These are phyloP conservation scores for Arbutus unedo DNA, from an alignment of 148 eudicot species.

Conservation along the genomic window DNA sequence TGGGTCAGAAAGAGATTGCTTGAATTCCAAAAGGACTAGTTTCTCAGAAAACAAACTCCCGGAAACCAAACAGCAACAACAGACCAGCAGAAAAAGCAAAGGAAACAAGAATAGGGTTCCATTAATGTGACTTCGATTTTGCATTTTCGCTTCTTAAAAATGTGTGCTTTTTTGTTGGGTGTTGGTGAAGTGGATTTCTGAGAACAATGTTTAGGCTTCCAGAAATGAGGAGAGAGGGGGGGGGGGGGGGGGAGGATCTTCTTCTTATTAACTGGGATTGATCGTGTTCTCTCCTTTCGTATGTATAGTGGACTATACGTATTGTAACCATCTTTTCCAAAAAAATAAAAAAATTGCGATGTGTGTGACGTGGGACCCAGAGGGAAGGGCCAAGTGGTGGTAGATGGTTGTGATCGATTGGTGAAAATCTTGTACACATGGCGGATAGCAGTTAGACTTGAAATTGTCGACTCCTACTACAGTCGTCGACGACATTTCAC, in stretches of 20 bases:
- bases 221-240: background rate
- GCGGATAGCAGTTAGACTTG: background rate
- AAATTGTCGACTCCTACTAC: background rate
- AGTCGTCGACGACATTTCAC: background rate
- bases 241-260: background rate
- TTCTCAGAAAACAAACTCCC: conserved; percentile 21
- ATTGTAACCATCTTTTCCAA: background rate
- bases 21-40: conserved; percentile 28
- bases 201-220: background rate
- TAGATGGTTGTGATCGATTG: too few species aligned
- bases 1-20: conserved; percentile 46
- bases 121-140: background rate
- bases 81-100: conserved; percentile 5
- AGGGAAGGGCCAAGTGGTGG: background rate
- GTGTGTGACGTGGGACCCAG: background rate
- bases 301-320: background rate
- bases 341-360: too few species aligned
- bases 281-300: background rate
- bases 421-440: background rate
- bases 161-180: background rate
- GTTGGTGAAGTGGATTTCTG: background rate
- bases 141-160: background rate
- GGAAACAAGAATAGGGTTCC: conserved; percentile 9
- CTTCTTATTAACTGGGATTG: background rate
- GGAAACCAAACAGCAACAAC: conserved; percentile 17